Evolutionary conservation across 2,329 filamentous ascomycete species (phyloP).

Genomic region (Xylariaceae sp.): DNA sequence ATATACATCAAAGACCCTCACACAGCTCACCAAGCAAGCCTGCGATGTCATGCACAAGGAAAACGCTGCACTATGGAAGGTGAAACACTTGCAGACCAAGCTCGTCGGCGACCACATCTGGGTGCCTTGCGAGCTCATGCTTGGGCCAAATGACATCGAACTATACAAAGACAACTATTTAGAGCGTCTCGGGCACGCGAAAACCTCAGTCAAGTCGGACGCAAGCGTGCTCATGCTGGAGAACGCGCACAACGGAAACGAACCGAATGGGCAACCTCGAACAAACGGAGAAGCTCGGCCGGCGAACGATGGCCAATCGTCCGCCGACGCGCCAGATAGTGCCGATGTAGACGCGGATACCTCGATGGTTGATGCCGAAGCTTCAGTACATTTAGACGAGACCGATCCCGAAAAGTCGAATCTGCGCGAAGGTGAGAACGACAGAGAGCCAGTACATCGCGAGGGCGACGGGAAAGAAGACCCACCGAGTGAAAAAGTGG

Average conservation of each 20-base stretch:
- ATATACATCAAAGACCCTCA: constrained; percentile 69
- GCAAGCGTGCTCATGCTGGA: constrained; percentile 16
- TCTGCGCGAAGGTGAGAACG: constrained; percentile 1
- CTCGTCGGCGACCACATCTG: constrained; percentile 72
- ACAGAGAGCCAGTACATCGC: background rate
- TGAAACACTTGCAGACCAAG: constrained; percentile 68
- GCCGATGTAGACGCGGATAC: constrained; percentile 13
- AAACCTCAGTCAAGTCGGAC: constrained; percentile 19
- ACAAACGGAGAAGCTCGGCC: constrained; percentile 16
- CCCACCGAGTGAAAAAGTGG: background rate
- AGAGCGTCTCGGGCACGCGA: constrained; percentile 13
- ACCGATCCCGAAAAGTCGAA: constrained; percentile 10
- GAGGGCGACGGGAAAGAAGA: constrained; percentile 1
- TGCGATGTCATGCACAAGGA: constrained; percentile 71
- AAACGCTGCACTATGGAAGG: constrained; percentile 66
- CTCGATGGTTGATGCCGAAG: constrained; percentile 27
- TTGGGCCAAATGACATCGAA: constrained; percentile 51
- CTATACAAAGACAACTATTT: constrained; percentile 48
- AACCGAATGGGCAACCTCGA: constrained; percentile 13
- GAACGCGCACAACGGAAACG: constrained; percentile 12
- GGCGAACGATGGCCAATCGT: constrained; percentile 1
- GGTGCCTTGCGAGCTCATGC: constrained; percentile 57
- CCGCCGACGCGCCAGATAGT: constrained; percentile 6
- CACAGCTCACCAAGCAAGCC: constrained; percentile 65
- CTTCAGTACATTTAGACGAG: constrained; percentile 13